Conservation (phyloP, 1,139 yeast genomes). For the Candida labiduridarum region DNA sequence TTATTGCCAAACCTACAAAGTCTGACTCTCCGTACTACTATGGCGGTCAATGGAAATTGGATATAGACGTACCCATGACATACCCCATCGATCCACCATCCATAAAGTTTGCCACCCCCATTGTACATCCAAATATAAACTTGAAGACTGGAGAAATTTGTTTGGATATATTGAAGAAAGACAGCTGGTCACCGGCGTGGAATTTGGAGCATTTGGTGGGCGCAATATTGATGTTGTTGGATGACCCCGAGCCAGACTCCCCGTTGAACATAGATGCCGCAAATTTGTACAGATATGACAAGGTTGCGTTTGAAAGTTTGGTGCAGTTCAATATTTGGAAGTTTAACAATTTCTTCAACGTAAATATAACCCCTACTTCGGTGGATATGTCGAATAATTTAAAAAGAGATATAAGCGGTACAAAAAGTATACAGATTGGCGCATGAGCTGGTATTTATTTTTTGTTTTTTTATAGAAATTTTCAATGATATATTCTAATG, state of each 20-base stretch:
- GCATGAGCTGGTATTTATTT: slow-evolving; percentile 1
- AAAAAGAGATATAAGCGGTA: slow-evolving; percentile 14
- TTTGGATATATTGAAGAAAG: slow-evolving; percentile 68
- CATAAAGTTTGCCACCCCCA: slow-evolving; percentile 53
- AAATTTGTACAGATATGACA: slow-evolving; percentile 61
- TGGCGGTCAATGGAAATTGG: slow-evolving; percentile 60
- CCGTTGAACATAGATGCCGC: slow-evolving; percentile 88
- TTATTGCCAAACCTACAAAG: slow-evolving; percentile 54
- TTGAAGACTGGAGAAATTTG: slow-evolving; percentile 78
- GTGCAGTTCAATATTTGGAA: slow-evolving; percentile 63
- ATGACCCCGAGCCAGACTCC: slow-evolving; percentile 81
- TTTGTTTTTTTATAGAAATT: background rate
- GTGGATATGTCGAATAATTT: slow-evolving; percentile 9
- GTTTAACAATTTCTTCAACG: slow-evolving; percentile 11
- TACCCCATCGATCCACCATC: slow-evolving; percentile 78
- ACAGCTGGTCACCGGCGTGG: slow-evolving; percentile 91
- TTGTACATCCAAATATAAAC: slow-evolving; percentile 78
- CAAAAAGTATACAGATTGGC: slow-evolving; percentile 8
- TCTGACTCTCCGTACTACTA: slow-evolving; percentile 46
- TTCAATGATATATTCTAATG: slow-evolving; percentile 12
- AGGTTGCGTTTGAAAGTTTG: slow-evolving; percentile 59
- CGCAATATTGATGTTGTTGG: slow-evolving; percentile 70
- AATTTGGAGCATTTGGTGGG: slow-evolving; percentile 67
- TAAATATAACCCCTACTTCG: slow-evolving; percentile 9
- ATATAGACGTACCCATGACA: slow-evolving; percentile 48